These are phyloP conservation scores for Grosmannia penicillata DNA, from an alignment of 2,329 filamentous ascomycete genomes.

Conservation along the genomic window DNA sequence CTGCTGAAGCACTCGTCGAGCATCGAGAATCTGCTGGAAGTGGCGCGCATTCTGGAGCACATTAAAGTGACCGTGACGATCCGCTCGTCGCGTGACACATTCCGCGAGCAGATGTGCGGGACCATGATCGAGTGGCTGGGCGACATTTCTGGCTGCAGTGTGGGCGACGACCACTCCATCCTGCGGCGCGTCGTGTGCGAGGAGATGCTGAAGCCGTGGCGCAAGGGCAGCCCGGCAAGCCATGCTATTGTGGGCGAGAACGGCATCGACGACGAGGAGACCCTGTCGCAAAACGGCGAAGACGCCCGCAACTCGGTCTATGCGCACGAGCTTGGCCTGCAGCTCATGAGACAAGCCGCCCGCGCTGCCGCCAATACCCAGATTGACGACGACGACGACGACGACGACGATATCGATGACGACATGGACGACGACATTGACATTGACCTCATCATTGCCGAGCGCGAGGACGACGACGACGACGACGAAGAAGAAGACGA, in stretches of 20 bases:
- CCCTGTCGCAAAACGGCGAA: slow-evolving; percentile 32
- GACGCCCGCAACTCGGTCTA: slow-evolving; percentile 21
- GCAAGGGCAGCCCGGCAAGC: slow-evolving; percentile 65
- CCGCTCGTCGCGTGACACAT: slow-evolving; percentile 83
- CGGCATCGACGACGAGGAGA: slow-evolving; percentile 70
- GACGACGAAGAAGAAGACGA: slow-evolving; percentile 14
- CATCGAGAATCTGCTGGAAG: slow-evolving; percentile 56
- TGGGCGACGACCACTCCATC: slow-evolving; percentile 65
- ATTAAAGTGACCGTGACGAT: slow-evolving; percentile 96
- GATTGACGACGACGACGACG: slow-evolving; percentile 26
- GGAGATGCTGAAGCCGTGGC: slow-evolving; percentile 79
- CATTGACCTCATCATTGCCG: slow-evolving; percentile 49
- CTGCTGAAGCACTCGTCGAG: slow-evolving; percentile 65
- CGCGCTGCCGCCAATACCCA: slow-evolving; percentile 15
- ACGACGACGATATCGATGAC: slow-evolving; percentile 24
- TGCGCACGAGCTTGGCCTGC: slow-evolving; percentile 19
- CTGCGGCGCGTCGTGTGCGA: slow-evolving; percentile 76
- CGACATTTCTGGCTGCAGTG: slow-evolving; percentile 80
- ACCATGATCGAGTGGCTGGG: slow-evolving; percentile 92
- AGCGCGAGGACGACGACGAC: slow-evolving; percentile 24
- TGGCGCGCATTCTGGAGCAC: slow-evolving; percentile 78
- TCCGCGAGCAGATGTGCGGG: slow-evolving; percentile 97
- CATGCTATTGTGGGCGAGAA: slow-evolving; percentile 65
- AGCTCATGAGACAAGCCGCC: slow-evolving; percentile 15
- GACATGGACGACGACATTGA: slow-evolving; percentile 55